phyloP scores from a whole-genome alignment of 208 protist genomes.

The Histomonas meleagridis region DNA sequence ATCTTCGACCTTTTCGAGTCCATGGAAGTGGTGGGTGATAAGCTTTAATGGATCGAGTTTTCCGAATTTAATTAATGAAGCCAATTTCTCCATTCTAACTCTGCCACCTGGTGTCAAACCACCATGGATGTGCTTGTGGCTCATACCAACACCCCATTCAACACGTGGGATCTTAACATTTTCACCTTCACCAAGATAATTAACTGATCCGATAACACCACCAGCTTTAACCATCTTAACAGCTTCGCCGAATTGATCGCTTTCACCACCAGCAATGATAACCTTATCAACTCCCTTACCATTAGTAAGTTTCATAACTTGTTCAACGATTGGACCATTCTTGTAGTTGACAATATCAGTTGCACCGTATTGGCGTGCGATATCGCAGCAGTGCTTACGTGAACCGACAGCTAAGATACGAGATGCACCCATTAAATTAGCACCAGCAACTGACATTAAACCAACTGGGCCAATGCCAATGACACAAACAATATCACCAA shows the following conservation, averaged over 20 bases:
- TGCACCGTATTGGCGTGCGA: not conserved
- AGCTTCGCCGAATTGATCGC: not conserved
- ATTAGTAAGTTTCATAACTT: not conserved
- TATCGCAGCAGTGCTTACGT: not conserved
- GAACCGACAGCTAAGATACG: not conserved
- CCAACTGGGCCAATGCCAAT: conserved; percentile 25
- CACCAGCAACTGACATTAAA: conserved; percentile 15
- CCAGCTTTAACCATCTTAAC: conserved; percentile 17
- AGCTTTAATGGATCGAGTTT: not conserved
- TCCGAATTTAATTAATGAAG: not conserved
- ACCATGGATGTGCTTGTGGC: not conserved
- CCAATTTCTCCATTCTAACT: not conserved
- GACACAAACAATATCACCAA: not conserved
- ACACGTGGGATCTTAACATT: not conserved
- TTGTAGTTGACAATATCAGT: conserved; percentile 18
- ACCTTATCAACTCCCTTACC: conserved; percentile 22
- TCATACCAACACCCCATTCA: conserved; percentile 20
- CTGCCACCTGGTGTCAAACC: conserved; percentile 31
- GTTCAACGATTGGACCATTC: not conserved
- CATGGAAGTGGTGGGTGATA: not conserved
- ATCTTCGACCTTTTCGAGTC: not conserved
- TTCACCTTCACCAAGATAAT: conserved; percentile 13
- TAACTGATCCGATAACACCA: not conserved
- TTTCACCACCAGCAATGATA: conserved; percentile 17
- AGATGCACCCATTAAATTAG: not conserved